These are phyloP conservation scores for Paspalum vaginatum DNA, from an alignment of 176 grass and related monocot genomes.

Conservation along the genomic window DNA sequence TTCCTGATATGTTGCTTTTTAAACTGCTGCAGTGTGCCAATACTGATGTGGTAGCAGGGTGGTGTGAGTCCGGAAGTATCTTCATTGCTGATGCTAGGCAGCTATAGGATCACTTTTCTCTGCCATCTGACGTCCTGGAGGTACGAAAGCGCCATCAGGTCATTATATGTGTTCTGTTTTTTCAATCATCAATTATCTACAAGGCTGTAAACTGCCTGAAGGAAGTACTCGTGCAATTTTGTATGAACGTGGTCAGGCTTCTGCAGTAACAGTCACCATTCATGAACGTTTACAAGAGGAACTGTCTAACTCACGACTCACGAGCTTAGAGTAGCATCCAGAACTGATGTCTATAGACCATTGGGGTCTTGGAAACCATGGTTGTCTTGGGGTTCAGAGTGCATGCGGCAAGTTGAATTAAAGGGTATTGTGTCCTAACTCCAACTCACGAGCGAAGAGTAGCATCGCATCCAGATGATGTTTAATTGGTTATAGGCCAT, in stretches of 20 bases:
- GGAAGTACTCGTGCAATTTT: no score
- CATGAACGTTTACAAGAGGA: background rate
- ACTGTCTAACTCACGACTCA: background rate
- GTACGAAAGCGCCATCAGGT: background rate
- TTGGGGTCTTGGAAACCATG: background rate
- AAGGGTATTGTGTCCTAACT: background rate
- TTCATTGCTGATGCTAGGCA: constrained; percentile 71
- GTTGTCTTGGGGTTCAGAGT: background rate
- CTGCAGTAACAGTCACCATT: background rate
- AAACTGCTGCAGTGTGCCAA: constrained; percentile 56
- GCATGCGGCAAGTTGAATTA: background rate
- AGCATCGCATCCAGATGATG: no score
- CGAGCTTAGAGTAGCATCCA: background rate
- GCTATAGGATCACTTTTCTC: constrained; percentile 20
- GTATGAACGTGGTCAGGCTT: background rate
- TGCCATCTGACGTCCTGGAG: background rate
- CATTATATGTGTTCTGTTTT: background rate
- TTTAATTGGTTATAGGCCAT: no score
- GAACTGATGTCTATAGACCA: background rate
- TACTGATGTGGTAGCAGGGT: constrained; percentile 75
- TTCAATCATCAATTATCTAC: background rate
- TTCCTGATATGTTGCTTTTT: constrained; percentile 22
- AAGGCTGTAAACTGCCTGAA: background rate
- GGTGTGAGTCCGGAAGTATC: constrained; percentile 83
- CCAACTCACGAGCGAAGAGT: no score